A percentile compares a stretch with the other conserved stretches of the same genome.
Evolutionary conservation across 1,284 basidiomycete genomes (phyloP).

Genomic region (Trametes pubescens): DNA sequence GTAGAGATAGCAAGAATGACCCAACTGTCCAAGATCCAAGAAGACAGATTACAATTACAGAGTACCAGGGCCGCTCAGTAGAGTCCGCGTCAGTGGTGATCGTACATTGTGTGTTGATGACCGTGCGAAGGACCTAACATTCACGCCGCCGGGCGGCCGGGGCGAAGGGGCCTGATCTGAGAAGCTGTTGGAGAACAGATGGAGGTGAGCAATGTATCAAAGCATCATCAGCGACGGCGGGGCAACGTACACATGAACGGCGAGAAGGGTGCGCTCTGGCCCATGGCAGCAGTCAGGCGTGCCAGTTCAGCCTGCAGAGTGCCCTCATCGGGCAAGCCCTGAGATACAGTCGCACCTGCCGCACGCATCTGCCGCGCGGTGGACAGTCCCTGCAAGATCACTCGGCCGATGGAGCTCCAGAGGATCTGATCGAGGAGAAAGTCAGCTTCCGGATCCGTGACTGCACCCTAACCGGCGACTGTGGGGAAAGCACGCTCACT

Average conservation of each 20-base stretch:
- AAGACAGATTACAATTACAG: neutral
- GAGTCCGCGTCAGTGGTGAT: slow-evolving; percentile 3
- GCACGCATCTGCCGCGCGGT: slow-evolving; percentile 27
- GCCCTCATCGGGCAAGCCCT: slow-evolving; percentile 27
- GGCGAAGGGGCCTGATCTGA: slow-evolving; percentile 24
- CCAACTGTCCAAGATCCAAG: neutral
- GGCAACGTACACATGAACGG: slow-evolving; percentile 30
- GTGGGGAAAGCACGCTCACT: slow-evolving; percentile 12
- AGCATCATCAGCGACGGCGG: slow-evolving; percentile 17
- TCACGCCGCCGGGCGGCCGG: slow-evolving; percentile 7
- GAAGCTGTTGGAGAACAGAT: slow-evolving; percentile 24
- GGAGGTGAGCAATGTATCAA: slow-evolving; percentile 21
- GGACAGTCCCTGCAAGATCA: slow-evolving; percentile 23
- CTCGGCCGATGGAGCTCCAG: slow-evolving; percentile 29
- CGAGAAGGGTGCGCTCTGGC: slow-evolving; percentile 24
- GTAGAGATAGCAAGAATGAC: neutral
- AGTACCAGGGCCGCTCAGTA: neutral
- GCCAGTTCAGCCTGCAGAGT: slow-evolving; percentile 22
- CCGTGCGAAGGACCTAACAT: neutral
- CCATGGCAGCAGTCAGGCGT: slow-evolving; percentile 22
- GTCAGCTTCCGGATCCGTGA: slow-evolving; percentile 8
- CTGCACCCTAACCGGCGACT: neutral
- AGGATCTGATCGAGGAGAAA: slow-evolving; percentile 20
- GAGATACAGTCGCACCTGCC: slow-evolving; percentile 13
- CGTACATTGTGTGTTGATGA: neutral